Evolutionary conservation across 2,329 filamentous ascomycete species (phyloP), one percentile per base, ranked within the genome.

Genomic region (Gnomoniopsis sp.): DNA sequence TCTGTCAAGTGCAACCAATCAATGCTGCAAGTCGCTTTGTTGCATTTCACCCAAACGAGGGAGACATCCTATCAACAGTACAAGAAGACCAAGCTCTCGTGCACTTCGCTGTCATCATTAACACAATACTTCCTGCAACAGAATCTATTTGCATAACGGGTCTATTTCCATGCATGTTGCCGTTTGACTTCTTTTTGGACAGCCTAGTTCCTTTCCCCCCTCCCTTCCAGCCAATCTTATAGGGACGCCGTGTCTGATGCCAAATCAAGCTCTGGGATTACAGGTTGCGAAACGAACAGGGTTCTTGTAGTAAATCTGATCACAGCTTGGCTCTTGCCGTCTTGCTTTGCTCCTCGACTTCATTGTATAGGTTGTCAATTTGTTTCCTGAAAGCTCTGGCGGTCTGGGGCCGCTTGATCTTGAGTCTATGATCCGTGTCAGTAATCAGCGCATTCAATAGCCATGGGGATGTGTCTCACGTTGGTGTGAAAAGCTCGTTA

Each of bases 401-500:
- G 0, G 79, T 74, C 65, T 84, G 83, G 1, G 81, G 81, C 54
- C 83, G 77, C 77, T 86, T 86, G 49, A 86, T 74, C 70, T 86
- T 86, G 23, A 86, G 74, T 26, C 83, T 86, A 52, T 59, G 47
- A 12, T 15, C 14, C 15, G 15, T 53, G 60, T 63, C 41, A 62
- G 54, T n/a, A 62, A 57, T 15, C 19, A 6, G 14, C 2, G 23
- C 36, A 54, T 43, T 14, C 41, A n/a, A 8, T 47, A 17, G 46
- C 11, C 14, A 21, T 3, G 12, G 19, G 30, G 23, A 3, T 12
- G 23, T 44, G 68, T 85, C 89, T 86, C 83, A 93, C 90, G 91
- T 96, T 22, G 91, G 90, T 21, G 90, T 95, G 70, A 93, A 76
- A 52, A 97, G 80, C 74, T 96, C 90, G 70, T 99, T 99, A 53